Evolutionary conservation across 75 land plant species (phyloP).

Genomic region (Azolla pinnata): DNA sequence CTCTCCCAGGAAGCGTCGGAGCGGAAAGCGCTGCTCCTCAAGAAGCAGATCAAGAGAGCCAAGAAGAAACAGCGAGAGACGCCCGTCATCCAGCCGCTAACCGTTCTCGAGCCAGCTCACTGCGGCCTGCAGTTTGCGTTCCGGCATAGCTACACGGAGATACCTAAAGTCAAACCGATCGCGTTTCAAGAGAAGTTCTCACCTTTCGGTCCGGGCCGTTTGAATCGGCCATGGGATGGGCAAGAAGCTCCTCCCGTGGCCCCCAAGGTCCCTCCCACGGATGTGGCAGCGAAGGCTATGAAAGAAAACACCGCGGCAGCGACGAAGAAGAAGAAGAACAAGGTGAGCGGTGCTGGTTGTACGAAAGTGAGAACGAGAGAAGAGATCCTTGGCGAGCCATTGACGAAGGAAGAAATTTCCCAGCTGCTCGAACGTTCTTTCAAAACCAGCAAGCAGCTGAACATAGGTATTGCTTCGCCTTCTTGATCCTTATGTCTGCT

Average conservation of each 20-base stretch:
- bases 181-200: constrained; percentile 71
- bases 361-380: constrained; percentile 44
- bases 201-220: constrained; percentile 79
- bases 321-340: constrained; percentile 17
- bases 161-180: constrained; percentile 55
- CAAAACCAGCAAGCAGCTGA: constrained; percentile 56
- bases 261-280: constrained; percentile 33
- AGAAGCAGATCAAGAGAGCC: neutral
- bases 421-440: constrained; percentile 34
- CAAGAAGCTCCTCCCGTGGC: constrained; percentile 36
- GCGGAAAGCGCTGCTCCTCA: no score
- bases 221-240: constrained; percentile 93
- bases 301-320: constrained; percentile 35
- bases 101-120: neutral
- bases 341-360: constrained; percentile 32
- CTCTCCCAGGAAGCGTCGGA: no score
- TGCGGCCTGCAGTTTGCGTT: constrained; percentile 67
- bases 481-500: neutral
- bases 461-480: constrained; percentile 56
- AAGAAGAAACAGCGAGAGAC: neutral
- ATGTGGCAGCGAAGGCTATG: constrained; percentile 31
- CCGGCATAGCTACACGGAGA: constrained; percentile 76
- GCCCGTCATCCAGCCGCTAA: neutral
- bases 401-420: constrained; percentile 43
- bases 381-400: constrained; percentile 71